Conservation (phyloP, 108 stramenopile genomes). For the Cylindrotheca closterium region DNA sequence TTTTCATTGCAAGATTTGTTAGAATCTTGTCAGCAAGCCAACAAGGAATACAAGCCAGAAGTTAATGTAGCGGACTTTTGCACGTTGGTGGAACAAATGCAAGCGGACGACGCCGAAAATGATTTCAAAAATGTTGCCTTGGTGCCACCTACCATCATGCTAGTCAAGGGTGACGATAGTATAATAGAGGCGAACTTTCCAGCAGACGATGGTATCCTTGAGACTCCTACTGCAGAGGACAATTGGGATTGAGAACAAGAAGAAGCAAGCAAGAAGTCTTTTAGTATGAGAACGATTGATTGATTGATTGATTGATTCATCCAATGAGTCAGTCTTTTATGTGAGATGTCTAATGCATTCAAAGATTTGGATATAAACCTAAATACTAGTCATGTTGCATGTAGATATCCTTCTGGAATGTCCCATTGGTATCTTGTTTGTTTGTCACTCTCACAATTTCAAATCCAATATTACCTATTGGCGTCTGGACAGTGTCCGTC, state of each 20-base stretch:
- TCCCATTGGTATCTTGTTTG: no score
- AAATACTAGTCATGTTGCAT: no score
- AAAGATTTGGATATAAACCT: no score
- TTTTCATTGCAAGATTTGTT: slow-evolving; percentile 10
- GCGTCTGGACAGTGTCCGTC: no score
- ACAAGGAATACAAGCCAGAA: slow-evolving; percentile 13
- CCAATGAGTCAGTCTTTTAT: no score
- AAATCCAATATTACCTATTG: no score
- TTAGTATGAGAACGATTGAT: no score
- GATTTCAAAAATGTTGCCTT: slow-evolving; percentile 8
- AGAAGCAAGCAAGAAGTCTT: no score
- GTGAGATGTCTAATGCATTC: no score
- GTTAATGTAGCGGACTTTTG: slow-evolving; percentile 3
- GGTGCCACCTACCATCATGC: slow-evolving; percentile 3
- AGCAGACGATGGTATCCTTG: slow-evolving; percentile 1
- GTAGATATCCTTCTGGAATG: no score
- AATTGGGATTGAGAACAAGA: slow-evolving; percentile 12
- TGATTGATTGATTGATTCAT: no score
- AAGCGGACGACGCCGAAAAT: background rate
- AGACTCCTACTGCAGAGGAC: slow-evolving; percentile 11
- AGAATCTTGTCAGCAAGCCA: slow-evolving; percentile 8
- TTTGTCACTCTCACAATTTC: no score
- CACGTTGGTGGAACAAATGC: slow-evolving; percentile 10
- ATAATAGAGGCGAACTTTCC: background rate
- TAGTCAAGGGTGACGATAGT: slow-evolving; percentile 1